A percentile compares a stretch with the other conserved stretches of the same genome.
phyloP scores from a whole-genome alignment of 192 early-diverging fungal genomes.

The Coemansia umbellata region DNA sequence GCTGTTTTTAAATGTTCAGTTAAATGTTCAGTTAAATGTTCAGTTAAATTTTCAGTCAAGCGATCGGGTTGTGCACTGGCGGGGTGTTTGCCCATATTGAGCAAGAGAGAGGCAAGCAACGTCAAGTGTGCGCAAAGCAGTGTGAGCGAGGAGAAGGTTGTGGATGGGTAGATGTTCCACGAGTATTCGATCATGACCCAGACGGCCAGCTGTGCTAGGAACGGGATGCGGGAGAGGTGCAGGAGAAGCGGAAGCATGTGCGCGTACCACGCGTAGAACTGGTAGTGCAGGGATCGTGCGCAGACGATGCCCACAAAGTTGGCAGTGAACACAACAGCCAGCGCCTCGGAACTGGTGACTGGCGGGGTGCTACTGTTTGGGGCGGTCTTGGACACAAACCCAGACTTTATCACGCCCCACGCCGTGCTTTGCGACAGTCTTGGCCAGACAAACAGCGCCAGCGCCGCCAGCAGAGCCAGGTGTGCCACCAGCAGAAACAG shows the following conservation, averaged over 20 bases:
- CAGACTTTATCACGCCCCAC: conserved; percentile 5
- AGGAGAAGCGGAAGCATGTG: conserved; percentile 80
- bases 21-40: too few relatives aligned
- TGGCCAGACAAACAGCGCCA: conserved; percentile 58
- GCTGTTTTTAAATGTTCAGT: neutral
- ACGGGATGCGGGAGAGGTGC: conserved; percentile 32
- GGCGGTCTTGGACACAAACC: neutral
- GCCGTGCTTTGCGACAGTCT: conserved; percentile 13
- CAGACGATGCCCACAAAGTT: conserved; percentile 91
- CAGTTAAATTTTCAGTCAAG: neutral
- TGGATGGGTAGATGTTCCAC: conserved; percentile 91
- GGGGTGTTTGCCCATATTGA: neutral
- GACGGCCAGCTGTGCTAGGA: neutral
- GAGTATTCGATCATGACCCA: conserved; percentile 63
- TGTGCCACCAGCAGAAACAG: conserved; percentile 59
- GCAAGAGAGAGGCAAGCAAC: conserved; percentile 53
- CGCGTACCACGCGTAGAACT: conserved; percentile 96
- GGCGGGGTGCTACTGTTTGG: too few relatives aligned
- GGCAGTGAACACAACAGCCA: conserved; percentile 64
- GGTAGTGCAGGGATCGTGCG: conserved; percentile 89
- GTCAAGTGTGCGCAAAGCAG: conserved; percentile 57
- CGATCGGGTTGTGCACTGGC: too few relatives aligned
- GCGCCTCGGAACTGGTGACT: conserved; percentile 8
- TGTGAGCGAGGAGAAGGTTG: conserved; percentile 46
- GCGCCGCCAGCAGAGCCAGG: conserved; percentile 55